These are phyloP conservation scores for Talaromyces sp. DNA, from an alignment of 2,329 filamentous ascomycete genomes.

Conservation along the genomic window DNA sequence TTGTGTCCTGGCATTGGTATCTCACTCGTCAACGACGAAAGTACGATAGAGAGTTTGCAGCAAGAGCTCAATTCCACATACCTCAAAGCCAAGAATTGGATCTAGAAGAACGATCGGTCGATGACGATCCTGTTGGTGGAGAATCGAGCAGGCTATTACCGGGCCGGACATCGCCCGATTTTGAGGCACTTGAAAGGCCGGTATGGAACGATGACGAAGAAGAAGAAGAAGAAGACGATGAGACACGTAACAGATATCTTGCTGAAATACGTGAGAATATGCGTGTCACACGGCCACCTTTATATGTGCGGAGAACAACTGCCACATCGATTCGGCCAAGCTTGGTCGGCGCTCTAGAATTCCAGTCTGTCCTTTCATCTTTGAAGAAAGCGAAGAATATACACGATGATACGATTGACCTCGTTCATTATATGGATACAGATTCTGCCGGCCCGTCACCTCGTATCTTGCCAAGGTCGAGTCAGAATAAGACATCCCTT, in stretches of 20 bases:
- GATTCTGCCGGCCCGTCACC: conserved; percentile 21
- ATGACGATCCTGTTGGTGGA: conserved; percentile 52
- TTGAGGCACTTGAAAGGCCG: conserved; percentile 56
- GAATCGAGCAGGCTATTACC: conserved; percentile 46
- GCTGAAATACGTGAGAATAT: conserved; percentile 91
- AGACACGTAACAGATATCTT: conserved; percentile 57
- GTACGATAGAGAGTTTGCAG: conserved; percentile 65
- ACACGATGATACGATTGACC: conserved; percentile 64
- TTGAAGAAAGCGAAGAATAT: conserved; percentile 78
- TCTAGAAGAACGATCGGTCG: conserved; percentile 53
- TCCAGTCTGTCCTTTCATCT: conserved; percentile 84
- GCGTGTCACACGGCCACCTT: conserved; percentile 71
- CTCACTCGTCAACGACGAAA: conserved; percentile 60
- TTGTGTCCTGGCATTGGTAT: conserved; percentile 91
- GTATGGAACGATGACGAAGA: conserved; percentile 47
- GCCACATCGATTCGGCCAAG: conserved; percentile 87
- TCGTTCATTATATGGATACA: conserved; percentile 58
- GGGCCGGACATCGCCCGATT: conserved; percentile 59
- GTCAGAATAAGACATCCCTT: not conserved
- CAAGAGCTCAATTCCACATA: conserved; percentile 70
- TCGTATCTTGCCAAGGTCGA: conserved; percentile 19
- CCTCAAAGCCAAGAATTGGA: conserved; percentile 59
- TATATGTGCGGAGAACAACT: conserved; percentile 65
- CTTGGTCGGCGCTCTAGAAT: conserved; percentile 88
- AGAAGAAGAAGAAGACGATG: conserved; percentile 46